Evolutionary conservation across 202 grass and related monocot genomes (phyloP), one percentile per base, ranked within the genome.

Genomic region (Panicum hallii): DNA sequence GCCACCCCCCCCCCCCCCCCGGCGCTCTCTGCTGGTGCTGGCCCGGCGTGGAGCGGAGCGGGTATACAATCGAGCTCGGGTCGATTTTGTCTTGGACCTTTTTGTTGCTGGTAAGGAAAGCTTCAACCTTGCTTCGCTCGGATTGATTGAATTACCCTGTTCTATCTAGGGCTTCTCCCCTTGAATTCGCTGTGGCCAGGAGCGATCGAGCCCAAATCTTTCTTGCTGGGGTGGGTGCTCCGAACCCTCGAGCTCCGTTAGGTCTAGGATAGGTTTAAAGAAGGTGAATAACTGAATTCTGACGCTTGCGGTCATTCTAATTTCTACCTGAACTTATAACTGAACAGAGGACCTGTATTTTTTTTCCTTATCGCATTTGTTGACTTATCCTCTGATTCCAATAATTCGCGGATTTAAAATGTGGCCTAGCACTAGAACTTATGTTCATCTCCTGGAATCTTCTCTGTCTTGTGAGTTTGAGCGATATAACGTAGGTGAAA

Each of bases 71-170:
- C 11, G 47, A 12, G 17, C 49, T 43, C 64, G n/a, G 1, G 12
- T 17, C 47, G 20, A 80, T 28, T 80, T 68, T 32, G 48, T 74
- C 46, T 49, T 79, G 20, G 56, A 4, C 12, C 48, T 52, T 47
- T 1, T 54, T 20, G 13, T 68, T 42, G 36, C 34, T 30, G 79
- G 79, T 81, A 70, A 57, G 49, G 79, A 80, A 54, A 56, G 2
- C 72, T 48, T 7, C n/a, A 11, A 55, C 64, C 48, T 44, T 10
- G 65, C 12, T 70, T 57, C 60, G 12, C 20, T 80, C 34, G 36
- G 36, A 57, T 70, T 28, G 20, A 11, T 20, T 44, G 49, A 30
- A 70, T 70, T 26, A 47, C 49, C 23, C 50, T 69, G 78, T 44
- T 30, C 5, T 55, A 42, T 12, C 6, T 41, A 15, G 46, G 20